Evolutionary conservation across 2,329 filamentous ascomycete genomes (phyloP).

Genomic region (Xylariales sp.): DNA sequence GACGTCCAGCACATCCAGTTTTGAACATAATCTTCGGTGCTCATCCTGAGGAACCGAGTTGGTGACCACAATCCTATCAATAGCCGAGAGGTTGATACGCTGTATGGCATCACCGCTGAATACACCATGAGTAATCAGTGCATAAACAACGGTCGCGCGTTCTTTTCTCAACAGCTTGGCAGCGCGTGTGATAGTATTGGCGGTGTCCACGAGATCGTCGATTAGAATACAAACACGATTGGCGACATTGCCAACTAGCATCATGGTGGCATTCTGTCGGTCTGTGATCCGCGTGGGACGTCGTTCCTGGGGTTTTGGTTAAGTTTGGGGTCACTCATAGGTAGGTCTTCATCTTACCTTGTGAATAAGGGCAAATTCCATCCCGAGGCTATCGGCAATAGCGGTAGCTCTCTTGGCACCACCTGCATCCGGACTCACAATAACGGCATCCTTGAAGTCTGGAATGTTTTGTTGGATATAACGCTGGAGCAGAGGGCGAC

Average conservation of each 20-base stretch:
- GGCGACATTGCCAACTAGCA: conserved; percentile 88
- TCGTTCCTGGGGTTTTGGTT: conserved; percentile 73
- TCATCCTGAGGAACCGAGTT: conserved; percentile 93
- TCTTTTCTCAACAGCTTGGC: conserved; percentile 97
- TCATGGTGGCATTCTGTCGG: conserved; percentile 93
- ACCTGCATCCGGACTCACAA: conserved; percentile 96
- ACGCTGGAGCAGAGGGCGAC: conserved; percentile 76
- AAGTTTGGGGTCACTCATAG: conserved; percentile 49
- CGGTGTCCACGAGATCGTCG: conserved; percentile 94
- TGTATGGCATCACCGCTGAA: conserved; percentile 95
- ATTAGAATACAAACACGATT: conserved; percentile 88
- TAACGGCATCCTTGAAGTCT: conserved; percentile 85
- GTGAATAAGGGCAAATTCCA: conserved; percentile 97
- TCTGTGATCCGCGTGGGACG: conserved; percentile 88
- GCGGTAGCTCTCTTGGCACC: conserved; percentile 96
- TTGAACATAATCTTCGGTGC: conserved; percentile 80
- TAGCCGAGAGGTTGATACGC: conserved; percentile 89
- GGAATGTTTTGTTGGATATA: conserved; percentile 85
- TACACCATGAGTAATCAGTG: conserved; percentile 93
- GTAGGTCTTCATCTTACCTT: conserved; percentile 72
- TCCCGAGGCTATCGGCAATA: conserved; percentile 91
- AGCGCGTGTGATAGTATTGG: conserved; percentile 95
- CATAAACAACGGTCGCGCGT: conserved; percentile 90
- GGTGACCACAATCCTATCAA: conserved; percentile 95
- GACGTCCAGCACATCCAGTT: conserved; percentile 92